Evolutionary conservation across 2,329 filamentous ascomycete genomes (phyloP).

Genomic region (Gliomastix tumulicola): DNA sequence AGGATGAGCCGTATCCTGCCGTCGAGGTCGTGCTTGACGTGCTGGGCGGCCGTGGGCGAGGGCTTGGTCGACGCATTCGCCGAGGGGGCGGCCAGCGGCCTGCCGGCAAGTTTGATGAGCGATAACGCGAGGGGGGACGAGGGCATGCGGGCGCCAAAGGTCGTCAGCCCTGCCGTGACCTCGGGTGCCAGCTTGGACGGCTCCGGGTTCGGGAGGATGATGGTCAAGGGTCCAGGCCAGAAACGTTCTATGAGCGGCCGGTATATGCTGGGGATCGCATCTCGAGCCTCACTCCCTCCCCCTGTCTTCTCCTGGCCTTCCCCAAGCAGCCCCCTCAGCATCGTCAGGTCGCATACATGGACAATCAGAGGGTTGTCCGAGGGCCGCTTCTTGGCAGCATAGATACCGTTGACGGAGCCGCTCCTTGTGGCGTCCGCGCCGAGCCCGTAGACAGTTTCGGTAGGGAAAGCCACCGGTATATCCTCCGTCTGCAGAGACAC

Average conservation of each 20-base stretch:
- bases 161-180: slow-evolving; percentile 77
- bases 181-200: slow-evolving; percentile 72
- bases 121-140: slow-evolving; percentile 76
- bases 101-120: slow-evolving; percentile 71
- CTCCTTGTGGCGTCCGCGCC: slow-evolving; percentile 92
- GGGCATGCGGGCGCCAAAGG: slow-evolving; percentile 89
- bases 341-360: slow-evolving; percentile 75
- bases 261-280: slow-evolving; percentile 67
- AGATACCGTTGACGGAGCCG: slow-evolving; percentile 82
- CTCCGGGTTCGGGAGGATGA: slow-evolving; percentile 73
- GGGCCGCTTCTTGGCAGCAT: slow-evolving; percentile 80
- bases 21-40: slow-evolving; percentile 78
- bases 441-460: slow-evolving; percentile 94
- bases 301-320: slow-evolving; percentile 8
- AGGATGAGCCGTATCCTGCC: slow-evolving; percentile 81
- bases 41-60: slow-evolving; percentile 82
- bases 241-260: slow-evolving; percentile 69
- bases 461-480: slow-evolving; percentile 87
- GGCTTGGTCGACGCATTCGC: slow-evolving; percentile 93
- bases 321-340: slow-evolving; percentile 59
- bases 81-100: slow-evolving; percentile 83
- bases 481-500: slow-evolving; percentile 56
- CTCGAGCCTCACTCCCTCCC: too few species aligned
- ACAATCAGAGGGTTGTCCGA: slow-evolving; percentile 95
- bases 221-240: slow-evolving; percentile 93